These are phyloP conservation scores for Giardia duodenalis DNA, from an alignment of 208 protist genomes.

Conservation along the genomic window DNA sequence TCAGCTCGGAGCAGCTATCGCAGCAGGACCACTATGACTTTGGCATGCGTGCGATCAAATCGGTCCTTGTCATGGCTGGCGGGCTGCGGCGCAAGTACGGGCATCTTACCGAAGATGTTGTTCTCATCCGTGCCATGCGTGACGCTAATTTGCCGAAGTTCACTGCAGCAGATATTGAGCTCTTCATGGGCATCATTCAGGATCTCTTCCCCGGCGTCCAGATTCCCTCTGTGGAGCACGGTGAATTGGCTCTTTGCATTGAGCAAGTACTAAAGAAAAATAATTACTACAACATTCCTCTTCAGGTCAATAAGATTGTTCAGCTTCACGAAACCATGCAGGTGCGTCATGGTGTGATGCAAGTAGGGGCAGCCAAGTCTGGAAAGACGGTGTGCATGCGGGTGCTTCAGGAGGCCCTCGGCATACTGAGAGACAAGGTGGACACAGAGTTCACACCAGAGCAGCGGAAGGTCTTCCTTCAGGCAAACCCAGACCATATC, in stretches of 20 bases:
- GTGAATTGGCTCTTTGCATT: not conserved
- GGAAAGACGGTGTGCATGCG: constrained; percentile 67
- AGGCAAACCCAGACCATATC: constrained; percentile 59
- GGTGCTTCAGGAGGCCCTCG: constrained; percentile 45
- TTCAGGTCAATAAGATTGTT: constrained; percentile 57
- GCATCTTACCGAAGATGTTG: constrained; percentile 6
- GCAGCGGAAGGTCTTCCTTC: constrained; percentile 62
- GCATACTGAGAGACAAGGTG: not conserved
- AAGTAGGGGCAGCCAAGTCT: constrained; percentile 71
- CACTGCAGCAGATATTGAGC: constrained; percentile 45
- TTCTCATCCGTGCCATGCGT: constrained; percentile 43
- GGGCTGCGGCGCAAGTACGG: not conserved
- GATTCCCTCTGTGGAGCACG: not conserved
- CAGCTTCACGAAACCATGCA: constrained; percentile 81
- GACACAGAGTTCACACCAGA: not conserved
- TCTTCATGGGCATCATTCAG: constrained; percentile 49
- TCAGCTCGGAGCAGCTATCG: constrained; percentile 81
- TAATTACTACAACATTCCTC: not conserved
- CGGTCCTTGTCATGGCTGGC: constrained; percentile 85
- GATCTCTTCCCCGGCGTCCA: constrained; percentile 50
- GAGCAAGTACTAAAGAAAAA: not conserved
- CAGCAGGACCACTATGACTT: constrained; percentile 97
- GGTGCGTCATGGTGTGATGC: constrained; percentile 86
- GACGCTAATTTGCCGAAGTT: constrained; percentile 51
- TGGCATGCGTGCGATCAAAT: constrained; percentile 96